These are phyloP conservation scores for Thielaviopsis populi DNA, from an alignment of 2,329 filamentous ascomycete species.

Conservation along the genomic window DNA sequence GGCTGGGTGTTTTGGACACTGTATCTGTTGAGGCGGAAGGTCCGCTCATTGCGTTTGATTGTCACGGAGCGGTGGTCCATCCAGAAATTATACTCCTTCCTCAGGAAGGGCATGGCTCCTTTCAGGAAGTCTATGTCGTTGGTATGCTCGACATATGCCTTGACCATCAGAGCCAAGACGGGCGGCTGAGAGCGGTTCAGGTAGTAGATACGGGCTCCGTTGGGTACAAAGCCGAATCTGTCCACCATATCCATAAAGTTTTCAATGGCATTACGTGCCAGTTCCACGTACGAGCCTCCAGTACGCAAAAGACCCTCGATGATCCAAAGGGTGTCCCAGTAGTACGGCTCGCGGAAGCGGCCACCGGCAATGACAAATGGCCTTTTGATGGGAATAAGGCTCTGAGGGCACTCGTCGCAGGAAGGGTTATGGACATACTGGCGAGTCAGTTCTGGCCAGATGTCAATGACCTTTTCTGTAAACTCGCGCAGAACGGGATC, in stretches of 20 bases:
- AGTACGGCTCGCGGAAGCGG: constrained; percentile 56
- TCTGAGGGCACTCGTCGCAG: constrained; percentile 46
- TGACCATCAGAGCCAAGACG: constrained; percentile 50
- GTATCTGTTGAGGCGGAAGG: constrained; percentile 43
- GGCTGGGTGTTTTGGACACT: constrained; percentile 49
- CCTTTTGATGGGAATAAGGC: constrained; percentile 50
- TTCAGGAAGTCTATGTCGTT: constrained; percentile 44
- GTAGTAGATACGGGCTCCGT: constrained; percentile 53
- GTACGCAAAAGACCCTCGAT: constrained; percentile 50
- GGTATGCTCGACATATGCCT: constrained; percentile 47
- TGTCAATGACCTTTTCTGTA: constrained; percentile 47
- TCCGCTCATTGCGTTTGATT: constrained; percentile 26
- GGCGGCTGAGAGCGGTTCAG: constrained; percentile 54
- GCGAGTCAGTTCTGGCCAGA: constrained; percentile 54
- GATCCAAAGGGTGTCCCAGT: constrained; percentile 59
- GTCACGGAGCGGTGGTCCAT: constrained; percentile 43
- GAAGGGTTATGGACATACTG: constrained; percentile 37
- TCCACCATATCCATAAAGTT: constrained; percentile 56
- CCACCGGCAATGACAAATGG: constrained; percentile 57
- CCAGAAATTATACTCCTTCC: constrained; percentile 51
- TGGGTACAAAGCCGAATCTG: constrained; percentile 49
- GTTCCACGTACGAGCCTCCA: constrained; percentile 45
- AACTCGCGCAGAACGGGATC: constrained; percentile 47
- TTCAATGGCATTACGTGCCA: constrained; percentile 52
- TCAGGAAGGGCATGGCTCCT: constrained; percentile 45